These are phyloP conservation scores for Biscogniauxia marginata DNA, from an alignment of 2,329 filamentous ascomycete genomes.

Conservation along the genomic window DNA sequence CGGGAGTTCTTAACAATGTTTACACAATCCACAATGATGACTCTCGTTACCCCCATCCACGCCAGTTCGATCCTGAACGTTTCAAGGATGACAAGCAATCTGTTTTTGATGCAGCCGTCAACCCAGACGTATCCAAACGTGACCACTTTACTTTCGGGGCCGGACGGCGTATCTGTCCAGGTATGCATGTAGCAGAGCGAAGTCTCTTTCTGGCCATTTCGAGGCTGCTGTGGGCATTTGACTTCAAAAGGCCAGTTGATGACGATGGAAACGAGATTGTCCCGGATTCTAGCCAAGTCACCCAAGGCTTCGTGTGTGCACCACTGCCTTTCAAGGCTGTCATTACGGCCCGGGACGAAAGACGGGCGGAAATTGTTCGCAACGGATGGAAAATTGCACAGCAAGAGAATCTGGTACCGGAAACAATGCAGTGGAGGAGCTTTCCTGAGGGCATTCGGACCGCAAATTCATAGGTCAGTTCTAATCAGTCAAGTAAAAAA, in stretches of 20 bases:
- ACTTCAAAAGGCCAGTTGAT: conserved; percentile 29
- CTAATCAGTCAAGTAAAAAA: no score
- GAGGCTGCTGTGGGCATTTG: conserved; percentile 47
- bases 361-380: conserved; percentile 5
- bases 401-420: background rate
- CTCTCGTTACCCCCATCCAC: conserved; percentile 37
- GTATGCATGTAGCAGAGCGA: conserved; percentile 53
- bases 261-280: conserved; percentile 8
- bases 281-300: conserved; percentile 9
- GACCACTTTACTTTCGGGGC: conserved; percentile 56
- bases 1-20: conserved; percentile 45
- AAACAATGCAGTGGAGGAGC: conserved; percentile 12
- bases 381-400: conserved; percentile 10
- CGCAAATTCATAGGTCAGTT: no score
- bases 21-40: conserved; percentile 47
- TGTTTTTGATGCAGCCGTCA: conserved; percentile 28
- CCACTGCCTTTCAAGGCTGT: conserved; percentile 12
- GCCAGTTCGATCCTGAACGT: conserved; percentile 39
- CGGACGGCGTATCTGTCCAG: conserved; percentile 55
- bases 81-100: conserved; percentile 21
- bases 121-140: conserved; percentile 40
- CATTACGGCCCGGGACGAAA: conserved; percentile 12
- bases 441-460: no score
- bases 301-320: conserved; percentile 9
- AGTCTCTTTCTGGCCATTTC: conserved; percentile 47